phyloP scores from a whole-genome alignment of 2,329 filamentous ascomycete species.

The Exophiala xenobiotica region DNA sequence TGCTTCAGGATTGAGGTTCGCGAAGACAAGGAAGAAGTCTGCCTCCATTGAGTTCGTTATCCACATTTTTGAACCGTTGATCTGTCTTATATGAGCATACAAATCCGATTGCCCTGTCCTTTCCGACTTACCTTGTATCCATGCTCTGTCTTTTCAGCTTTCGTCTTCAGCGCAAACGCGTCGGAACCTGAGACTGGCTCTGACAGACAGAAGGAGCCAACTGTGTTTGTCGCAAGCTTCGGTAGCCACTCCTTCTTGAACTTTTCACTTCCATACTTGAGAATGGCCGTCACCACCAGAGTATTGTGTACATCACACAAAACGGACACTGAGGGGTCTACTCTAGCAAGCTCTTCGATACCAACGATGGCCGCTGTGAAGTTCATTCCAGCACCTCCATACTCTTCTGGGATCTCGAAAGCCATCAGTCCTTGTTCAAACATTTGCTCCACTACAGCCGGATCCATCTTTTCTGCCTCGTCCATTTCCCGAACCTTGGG shows the following conservation, averaged over 20 bases:
- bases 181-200: conserved; percentile 93
- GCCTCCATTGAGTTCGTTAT: conserved; percentile 97
- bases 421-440: conserved; percentile 98
- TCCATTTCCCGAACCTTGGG: conserved; percentile 97
- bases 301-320: conserved; percentile 98
- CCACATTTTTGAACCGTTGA: conserved; percentile 98
- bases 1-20: conserved; percentile 86
- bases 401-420: conserved; percentile 96
- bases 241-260: conserved; percentile 86
- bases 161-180: conserved; percentile 91
- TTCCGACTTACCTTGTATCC: conserved; percentile 58
- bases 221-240: conserved; percentile 82
- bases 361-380: conserved; percentile 94
- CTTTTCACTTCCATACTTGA: conserved; percentile 77
- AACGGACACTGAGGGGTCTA: conserved; percentile 93
- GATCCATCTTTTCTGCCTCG: conserved; percentile 92
- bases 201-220: conserved; percentile 87
- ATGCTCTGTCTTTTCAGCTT: conserved; percentile 75
- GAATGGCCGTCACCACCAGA: conserved; percentile 86
- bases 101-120: background rate
- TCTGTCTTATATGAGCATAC: conserved; percentile 44
- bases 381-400: conserved; percentile 96
- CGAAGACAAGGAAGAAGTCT: conserved; percentile 95
- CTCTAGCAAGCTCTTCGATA: conserved; percentile 92
- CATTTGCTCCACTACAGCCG: conserved; percentile 79